phyloP scores from a whole-genome alignment of 306 rosid species.

The Heteromeles arbutifolia region DNA sequence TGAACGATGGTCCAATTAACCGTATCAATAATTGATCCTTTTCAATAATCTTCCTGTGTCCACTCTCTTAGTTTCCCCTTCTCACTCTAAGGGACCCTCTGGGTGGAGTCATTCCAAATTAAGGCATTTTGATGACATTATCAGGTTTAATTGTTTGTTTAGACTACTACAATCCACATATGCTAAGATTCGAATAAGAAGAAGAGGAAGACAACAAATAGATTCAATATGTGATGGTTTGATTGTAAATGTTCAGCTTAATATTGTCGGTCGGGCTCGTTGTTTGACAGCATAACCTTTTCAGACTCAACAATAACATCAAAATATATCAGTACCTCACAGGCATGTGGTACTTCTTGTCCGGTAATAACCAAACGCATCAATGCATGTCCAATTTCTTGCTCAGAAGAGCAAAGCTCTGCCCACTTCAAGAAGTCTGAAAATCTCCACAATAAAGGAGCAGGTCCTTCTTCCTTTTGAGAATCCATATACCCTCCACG shows the following conservation, averaged over 20 bases:
- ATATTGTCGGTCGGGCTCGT: too few species aligned
- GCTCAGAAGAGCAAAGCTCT: constrained; percentile 91
- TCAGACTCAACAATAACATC: not conserved
- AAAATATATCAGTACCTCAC: constrained; percentile 61
- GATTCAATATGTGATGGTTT: not conserved
- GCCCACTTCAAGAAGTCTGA: constrained; percentile 99
- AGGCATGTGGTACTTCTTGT: constrained; percentile 96
- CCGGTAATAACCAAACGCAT: constrained; percentile 99
- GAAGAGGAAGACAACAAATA: not conserved
- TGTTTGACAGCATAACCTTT: not conserved
- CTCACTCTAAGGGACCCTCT: not conserved
- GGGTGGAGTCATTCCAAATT: not conserved
- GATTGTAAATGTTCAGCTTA: too few species aligned
- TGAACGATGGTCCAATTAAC: not conserved
- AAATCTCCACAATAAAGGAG: constrained; percentile 90
- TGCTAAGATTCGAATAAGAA: not conserved
- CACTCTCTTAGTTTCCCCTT: not conserved
- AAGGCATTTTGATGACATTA: not conserved
- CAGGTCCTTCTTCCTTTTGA: constrained; percentile 98
- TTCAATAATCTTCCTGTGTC: not conserved
- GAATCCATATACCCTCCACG: constrained; percentile 98
- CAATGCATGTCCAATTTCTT: constrained; percentile 92
- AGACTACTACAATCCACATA: not conserved
- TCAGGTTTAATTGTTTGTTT: not conserved
- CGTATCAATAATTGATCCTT: not conserved